Percentiles rank a stretch among this genome's conserved stretches.
phyloP scores from a whole-genome alignment of 805 yeast species.

The Myxozyma sirexii region DNA sequence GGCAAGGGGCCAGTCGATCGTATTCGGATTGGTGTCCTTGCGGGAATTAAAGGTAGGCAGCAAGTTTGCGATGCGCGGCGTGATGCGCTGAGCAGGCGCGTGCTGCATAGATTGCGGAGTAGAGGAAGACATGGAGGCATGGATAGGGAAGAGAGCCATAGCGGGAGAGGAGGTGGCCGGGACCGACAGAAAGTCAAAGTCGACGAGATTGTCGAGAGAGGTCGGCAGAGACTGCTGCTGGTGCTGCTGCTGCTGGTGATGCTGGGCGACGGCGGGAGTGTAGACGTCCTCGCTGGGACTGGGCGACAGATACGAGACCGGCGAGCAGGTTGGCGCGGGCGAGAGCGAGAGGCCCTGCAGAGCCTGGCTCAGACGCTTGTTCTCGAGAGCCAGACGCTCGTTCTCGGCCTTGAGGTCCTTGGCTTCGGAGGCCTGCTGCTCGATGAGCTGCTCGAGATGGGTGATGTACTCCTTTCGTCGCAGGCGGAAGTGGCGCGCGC shows the following conservation, averaged over 20 bases:
- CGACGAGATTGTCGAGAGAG: not conserved
- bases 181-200: not conserved
- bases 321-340: constrained; percentile 6
- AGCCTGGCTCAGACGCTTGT: constrained; percentile 25
- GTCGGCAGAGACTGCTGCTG: not conserved
- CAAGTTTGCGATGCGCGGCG: constrained; percentile 32
- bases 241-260: not conserved
- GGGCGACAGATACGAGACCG: constrained; percentile 18
- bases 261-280: not conserved
- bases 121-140: not conserved
- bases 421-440: constrained; percentile 35
- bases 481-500: constrained; percentile 41
- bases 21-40: constrained; percentile 33
- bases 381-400: constrained; percentile 27
- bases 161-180: not conserved
- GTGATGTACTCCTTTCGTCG: constrained; percentile 41
- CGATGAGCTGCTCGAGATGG: constrained; percentile 38
- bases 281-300: constrained; percentile 12
- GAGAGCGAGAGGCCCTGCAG: constrained; percentile 19
- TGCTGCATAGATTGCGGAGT: not conserved
- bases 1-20: constrained; percentile 36
- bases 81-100: constrained; percentile 12
- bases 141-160: not conserved
- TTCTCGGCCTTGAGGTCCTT: constrained; percentile 33
- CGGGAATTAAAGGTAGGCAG: constrained; percentile 29